phyloP scores from a whole-genome alignment of 192 early-diverging fungal species.

The Linnemannia exigua region DNA sequence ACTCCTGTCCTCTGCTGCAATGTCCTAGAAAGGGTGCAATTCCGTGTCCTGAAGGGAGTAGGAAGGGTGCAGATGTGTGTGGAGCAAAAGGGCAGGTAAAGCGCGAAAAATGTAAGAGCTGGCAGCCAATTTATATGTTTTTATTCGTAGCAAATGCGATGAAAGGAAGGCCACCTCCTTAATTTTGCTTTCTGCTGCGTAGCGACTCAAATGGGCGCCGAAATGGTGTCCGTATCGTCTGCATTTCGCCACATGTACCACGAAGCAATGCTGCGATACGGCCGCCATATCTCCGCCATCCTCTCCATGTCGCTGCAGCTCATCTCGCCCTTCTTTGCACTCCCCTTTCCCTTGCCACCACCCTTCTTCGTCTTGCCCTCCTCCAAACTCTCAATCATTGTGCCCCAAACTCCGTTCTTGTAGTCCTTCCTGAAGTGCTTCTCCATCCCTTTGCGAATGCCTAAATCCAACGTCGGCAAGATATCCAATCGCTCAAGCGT shows the following conservation, averaged over 20 bases:
- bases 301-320: slow-evolving; percentile 41
- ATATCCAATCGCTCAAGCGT: slow-evolving; percentile 46
- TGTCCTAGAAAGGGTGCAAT: not conserved
- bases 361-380: slow-evolving; percentile 12
- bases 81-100: not conserved
- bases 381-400: slow-evolving; percentile 1
- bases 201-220: slow-evolving; percentile 31
- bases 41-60: not conserved
- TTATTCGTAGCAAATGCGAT: not conserved
- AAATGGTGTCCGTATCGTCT: slow-evolving; percentile 9
- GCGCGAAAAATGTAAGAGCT: not conserved
- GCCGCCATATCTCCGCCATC: slow-evolving; percentile 52
- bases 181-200: not conserved
- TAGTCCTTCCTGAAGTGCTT: slow-evolving; percentile 38
- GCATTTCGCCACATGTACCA: slow-evolving; percentile 56
- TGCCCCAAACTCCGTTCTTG: slow-evolving; percentile 49
- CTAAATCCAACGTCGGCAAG: slow-evolving; percentile 42
- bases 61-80: slow-evolving; percentile 1
- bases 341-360: slow-evolving; percentile 34
- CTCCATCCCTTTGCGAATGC: slow-evolving; percentile 44
- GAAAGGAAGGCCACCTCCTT: not conserved
- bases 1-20: not conserved
- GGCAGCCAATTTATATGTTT: not conserved
- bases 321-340: slow-evolving; percentile 46
- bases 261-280: slow-evolving; percentile 45